phyloP scores from a whole-genome alignment of 176 grass and related monocot species.

The Cocos nucifera region DNA sequence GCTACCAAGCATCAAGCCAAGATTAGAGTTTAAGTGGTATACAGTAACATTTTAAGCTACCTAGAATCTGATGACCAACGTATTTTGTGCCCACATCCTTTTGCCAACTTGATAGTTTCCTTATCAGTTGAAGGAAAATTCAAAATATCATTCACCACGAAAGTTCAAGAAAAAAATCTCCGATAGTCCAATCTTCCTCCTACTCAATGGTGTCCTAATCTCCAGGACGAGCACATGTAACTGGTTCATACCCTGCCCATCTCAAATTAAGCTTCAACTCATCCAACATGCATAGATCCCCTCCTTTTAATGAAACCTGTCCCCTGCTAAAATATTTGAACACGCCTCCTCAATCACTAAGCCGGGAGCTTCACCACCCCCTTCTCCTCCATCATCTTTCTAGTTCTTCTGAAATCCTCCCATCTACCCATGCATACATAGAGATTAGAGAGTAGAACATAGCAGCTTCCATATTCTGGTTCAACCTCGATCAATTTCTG shows the following conservation, averaged over 20 bases:
- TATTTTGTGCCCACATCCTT: no score
- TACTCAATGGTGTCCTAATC: not conserved
- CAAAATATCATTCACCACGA: no score
- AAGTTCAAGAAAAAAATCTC: no score
- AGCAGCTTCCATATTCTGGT: constrained; percentile 34
- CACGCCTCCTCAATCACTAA: constrained; percentile 39
- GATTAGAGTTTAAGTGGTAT: no score
- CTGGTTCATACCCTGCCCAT: constrained; percentile 20
- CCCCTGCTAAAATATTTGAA: constrained; percentile 42
- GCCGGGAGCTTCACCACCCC: constrained; percentile 31
- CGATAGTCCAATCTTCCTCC: no score
- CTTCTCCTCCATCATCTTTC: constrained; percentile 29
- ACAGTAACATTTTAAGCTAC: no score
- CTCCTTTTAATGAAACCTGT: constrained; percentile 26
- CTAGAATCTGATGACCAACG: no score
- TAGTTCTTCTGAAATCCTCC: constrained; percentile 36
- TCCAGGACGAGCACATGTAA: constrained; percentile 10
- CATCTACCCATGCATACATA: constrained; percentile 37
- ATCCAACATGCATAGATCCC: constrained; percentile 41
- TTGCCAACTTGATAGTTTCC: no score
- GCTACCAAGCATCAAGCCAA: no score
- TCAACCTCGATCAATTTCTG: constrained; percentile 16
- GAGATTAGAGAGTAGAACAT: constrained; percentile 36
- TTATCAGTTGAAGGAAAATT: no score
- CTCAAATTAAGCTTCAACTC: constrained; percentile 35